A percentile compares a stretch with the other conserved stretches of the same genome.
phyloP scores from a whole-genome alignment of 1,284 basidiomycete genomes.

The Naganishia albida region DNA sequence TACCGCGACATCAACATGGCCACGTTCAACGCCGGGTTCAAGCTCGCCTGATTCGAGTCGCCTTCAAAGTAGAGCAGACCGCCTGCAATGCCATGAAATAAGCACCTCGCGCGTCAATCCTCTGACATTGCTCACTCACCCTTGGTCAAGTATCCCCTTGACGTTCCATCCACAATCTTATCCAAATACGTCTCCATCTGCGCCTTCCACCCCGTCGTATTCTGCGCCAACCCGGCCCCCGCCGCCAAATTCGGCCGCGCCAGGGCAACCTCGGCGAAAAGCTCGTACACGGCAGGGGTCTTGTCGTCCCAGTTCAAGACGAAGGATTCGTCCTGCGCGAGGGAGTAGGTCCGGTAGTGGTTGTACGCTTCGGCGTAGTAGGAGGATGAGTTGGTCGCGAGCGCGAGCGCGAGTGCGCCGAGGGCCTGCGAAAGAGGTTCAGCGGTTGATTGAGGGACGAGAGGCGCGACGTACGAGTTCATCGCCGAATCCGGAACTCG shows the following conservation, averaged over 20 bases:
- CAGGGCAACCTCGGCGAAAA: constrained; percentile 60
- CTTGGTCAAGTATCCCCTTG: constrained; percentile 60
- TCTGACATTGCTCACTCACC: constrained; percentile 52
- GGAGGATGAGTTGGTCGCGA: constrained; percentile 65
- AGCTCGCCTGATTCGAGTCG: constrained; percentile 72
- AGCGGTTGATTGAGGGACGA: neutral
- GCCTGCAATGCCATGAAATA: constrained; percentile 55
- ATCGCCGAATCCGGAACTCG: constrained; percentile 63
- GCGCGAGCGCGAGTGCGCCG: constrained; percentile 73
- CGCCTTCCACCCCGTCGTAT: constrained; percentile 67
- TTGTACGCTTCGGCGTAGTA: constrained; percentile 67
- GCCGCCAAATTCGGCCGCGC: constrained; percentile 62
- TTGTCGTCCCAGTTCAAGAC: constrained; percentile 91
- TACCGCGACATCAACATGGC: constrained; percentile 79
- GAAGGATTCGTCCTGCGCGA: constrained; percentile 55
- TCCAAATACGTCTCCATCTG: constrained; percentile 79
- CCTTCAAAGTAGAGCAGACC: constrained; percentile 77
- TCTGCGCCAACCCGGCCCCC: constrained; percentile 58
- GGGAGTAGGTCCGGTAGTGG: constrained; percentile 64
- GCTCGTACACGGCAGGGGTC: constrained; percentile 69
- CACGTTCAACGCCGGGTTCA: constrained; percentile 83
- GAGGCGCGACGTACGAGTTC: constrained; percentile 42
- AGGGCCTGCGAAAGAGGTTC: constrained; percentile 54
- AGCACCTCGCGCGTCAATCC: neutral
- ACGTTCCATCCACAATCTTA: constrained; percentile 61